A percentile compares a stretch with the other conserved stretches of the same genome.
Conservation (phyloP, 164 flowering plant species). For the Dillenia turbinata region DNA sequence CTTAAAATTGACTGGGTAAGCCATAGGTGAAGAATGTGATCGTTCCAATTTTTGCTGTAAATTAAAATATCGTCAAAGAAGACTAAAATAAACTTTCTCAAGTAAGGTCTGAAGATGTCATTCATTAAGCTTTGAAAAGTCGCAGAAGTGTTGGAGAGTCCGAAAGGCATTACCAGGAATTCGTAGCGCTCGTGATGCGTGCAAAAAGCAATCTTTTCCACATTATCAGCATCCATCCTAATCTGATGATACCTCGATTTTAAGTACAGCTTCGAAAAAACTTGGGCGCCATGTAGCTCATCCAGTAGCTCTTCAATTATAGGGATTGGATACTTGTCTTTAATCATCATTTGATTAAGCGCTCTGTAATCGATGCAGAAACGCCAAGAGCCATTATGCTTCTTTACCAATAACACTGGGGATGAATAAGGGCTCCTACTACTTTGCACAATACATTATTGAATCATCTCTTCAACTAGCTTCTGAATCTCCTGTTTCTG, state of each 20-base stretch:
- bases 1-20: not conserved
- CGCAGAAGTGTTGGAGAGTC: not conserved
- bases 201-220: constrained; percentile 8
- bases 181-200: not conserved
- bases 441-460: not conserved
- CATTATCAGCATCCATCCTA: not conserved
- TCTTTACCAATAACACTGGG: constrained; percentile 2
- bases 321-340: constrained; percentile 10
- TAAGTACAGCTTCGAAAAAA: constrained; percentile 7
- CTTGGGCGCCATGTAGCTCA: constrained; percentile 4
- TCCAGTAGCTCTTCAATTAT: constrained; percentile 13
- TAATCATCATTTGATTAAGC: constrained; percentile 5
- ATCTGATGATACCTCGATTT: constrained; percentile 9
- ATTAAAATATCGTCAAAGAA: not conserved
- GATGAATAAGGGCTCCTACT: constrained; percentile 4
- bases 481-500: too few species aligned
- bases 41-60: not conserved
- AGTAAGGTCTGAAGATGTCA: not conserved
- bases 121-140: not conserved
- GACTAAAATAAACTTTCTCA: not conserved
- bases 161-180: too few species aligned
- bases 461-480: not conserved
- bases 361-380: constrained; percentile 9
- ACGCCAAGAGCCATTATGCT: not conserved
- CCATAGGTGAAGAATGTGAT: not conserved